Evolutionary conservation across 2,329 filamentous ascomycete genomes (phyloP), one percentile per base, ranked within the genome.

Genomic region (Fusarium sp.): DNA sequence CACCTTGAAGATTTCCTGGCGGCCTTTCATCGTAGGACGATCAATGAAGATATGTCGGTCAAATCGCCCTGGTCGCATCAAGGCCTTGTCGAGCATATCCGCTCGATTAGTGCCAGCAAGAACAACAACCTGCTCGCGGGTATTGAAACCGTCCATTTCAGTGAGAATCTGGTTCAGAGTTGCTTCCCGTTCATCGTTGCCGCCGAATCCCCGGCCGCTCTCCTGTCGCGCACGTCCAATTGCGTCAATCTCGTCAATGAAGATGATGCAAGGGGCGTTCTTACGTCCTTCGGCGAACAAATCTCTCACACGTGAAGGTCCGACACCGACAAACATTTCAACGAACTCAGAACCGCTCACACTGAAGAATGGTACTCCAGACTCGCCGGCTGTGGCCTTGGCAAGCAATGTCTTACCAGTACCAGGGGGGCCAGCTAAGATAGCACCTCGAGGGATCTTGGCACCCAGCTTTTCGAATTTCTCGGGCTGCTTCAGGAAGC

Each of bases 121-220:
- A 38, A 99, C 96, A 60, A 99, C 96, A 47, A 99, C 94, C 84
- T 98, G 96, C 80, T 98, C 96, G 5, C 92, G 90, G 13, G 96
- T 98, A 84, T 98, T 98, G 90, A 98, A 98, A 66, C 96, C 96
- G 81, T 99, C 96, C 96, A 99, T 99, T 83, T 99, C 96, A 1
- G 96, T 99, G 61, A 99, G 87, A 70, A 99, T 98, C 85, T 99
- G 96, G 84, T 99, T 99, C 35, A 99, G 91, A 0, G 96, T 99
- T 54, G 94, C 94, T 85, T 99, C 96, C 70, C 96, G 93, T 85
- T 99, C 96, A 80, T 99, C 96, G 80, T 98, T 98, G 70, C 96
- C 96, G 73, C 96, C 95, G 44, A 93, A 93, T 66, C 85, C 85
- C 53, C 80, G 79, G 74, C 92, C 93, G 41, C 92, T 90, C 81